Evolutionary conservation across 768 basidiomycete genomes (phyloP).

Genomic region (Candolleomyces efflorescens): DNA sequence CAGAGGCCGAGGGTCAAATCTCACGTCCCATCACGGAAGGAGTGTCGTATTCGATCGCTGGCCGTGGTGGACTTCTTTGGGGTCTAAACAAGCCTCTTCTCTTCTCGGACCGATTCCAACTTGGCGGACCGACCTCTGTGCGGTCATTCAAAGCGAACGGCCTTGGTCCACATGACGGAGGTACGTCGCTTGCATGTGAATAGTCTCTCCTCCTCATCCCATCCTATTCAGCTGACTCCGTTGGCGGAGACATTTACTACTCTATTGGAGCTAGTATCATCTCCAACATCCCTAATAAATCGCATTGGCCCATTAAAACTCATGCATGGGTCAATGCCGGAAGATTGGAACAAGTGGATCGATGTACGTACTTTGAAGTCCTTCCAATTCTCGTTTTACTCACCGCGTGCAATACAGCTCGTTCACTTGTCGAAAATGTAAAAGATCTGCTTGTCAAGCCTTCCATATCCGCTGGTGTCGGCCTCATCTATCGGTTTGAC

Average conservation of each 20-base stretch:
- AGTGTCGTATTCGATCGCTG: slow-evolving; percentile 65
- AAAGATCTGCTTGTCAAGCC: slow-evolving; percentile 43
- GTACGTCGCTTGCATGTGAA: slow-evolving; percentile 35
- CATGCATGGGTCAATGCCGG: slow-evolving; percentile 84
- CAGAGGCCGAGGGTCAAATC: slow-evolving; percentile 60
- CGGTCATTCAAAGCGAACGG: slow-evolving; percentile 72
- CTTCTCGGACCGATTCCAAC: slow-evolving; percentile 85
- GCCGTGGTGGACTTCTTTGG: slow-evolving; percentile 67
- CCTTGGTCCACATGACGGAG: slow-evolving; percentile 72
- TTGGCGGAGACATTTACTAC: slow-evolving; percentile 83
- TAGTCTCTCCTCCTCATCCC: neutral
- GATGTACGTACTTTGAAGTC: slow-evolving; percentile 36
- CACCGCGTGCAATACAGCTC: slow-evolving; percentile 10
- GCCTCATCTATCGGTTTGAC: slow-evolving; percentile 79
- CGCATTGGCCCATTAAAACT: slow-evolving; percentile 81
- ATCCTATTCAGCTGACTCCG: slow-evolving; percentile 58
- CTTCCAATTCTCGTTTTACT: neutral
- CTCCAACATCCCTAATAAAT: slow-evolving; percentile 64
- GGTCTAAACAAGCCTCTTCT: slow-evolving; percentile 46
- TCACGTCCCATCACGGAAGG: slow-evolving; percentile 56
- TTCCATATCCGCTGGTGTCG: slow-evolving; percentile 76
- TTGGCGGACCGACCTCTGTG: slow-evolving; percentile 87
- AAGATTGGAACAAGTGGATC: slow-evolving; percentile 56
- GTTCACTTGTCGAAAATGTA: slow-evolving; percentile 31
- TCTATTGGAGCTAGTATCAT: slow-evolving; percentile 73